phyloP scores from a whole-genome alignment of 352 stramenopile genomes.

The Globisporangium carolinianum region DNA sequence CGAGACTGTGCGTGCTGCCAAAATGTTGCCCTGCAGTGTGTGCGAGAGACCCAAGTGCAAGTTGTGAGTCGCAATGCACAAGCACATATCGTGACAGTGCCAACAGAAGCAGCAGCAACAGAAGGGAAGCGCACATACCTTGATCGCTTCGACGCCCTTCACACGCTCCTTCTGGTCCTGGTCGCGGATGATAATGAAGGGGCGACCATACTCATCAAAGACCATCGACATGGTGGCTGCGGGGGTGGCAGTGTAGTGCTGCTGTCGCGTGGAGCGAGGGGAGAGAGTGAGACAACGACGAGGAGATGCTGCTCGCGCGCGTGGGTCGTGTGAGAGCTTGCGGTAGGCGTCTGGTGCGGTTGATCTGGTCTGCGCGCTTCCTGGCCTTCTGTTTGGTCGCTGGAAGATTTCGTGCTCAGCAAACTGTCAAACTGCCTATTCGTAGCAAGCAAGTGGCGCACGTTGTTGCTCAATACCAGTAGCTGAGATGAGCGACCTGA shows the following conservation, averaged over 20 bases:
- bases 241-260: background rate
- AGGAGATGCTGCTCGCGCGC: background rate
- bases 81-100: background rate
- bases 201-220: conserved; percentile 99
- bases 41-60: background rate
- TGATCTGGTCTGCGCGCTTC: conserved; percentile 1
- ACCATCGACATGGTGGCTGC: conserved; percentile 83
- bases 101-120: no score
- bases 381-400: conserved; percentile 7
- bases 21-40: conserved; percentile 92
- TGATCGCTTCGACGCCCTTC: conserved; percentile 98
- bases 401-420: conserved; percentile 1
- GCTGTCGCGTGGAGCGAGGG: background rate
- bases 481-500: no score
- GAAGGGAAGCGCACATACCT: conserved; percentile 38
- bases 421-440: no score
- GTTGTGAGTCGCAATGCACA: background rate
- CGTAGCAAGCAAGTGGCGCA: no score
- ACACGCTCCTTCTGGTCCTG: conserved; percentile 97
- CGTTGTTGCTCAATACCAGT: no score
- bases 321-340: background rate
- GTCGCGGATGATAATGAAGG: conserved; percentile 99
- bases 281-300: background rate
- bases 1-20: conserved; percentile 96
- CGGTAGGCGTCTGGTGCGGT: no score